Evolutionary conservation across 441 rosid genomes (phyloP), one percentile per base, ranked within the genome.

Genomic region (Populus hybrid): DNA sequence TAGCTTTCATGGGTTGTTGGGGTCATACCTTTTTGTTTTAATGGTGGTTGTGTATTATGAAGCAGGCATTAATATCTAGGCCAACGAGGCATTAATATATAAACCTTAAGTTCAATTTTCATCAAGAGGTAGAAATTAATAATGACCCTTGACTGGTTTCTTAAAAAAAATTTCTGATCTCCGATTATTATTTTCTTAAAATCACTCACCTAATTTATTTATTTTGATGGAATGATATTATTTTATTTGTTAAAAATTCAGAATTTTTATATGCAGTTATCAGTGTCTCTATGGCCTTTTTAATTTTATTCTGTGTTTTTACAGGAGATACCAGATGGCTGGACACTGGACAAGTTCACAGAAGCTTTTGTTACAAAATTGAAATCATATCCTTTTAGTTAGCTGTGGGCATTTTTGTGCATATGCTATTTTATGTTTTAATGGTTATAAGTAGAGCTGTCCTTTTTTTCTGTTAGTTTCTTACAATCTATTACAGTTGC

Each of bases 331-430:
- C 83, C 78, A 67, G 86, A 79, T 78, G 89, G 87, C 69, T 94
- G 98, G 99, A 88, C 86, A 73, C 74, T 95, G 86, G 91, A 90
- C 79, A 79, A 70, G 72, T 95, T 95, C 83, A 88, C 86, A 0
- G 81, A 86, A 79, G 64, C 83, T 26, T 92, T 90, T 84, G 79
- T 86, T 75, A 85, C 70, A 78, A 85, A 80, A 76, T 86, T 95
- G 72, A 86, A 74, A 38, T 92, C 97, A 95, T 96, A 96, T 94
- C 99, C 98, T 95, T 93, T 78, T 23, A 32, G 14, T 77, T 78
- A 70, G 23, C 76, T 77, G 14, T 76, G 69, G 64, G 67, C 34
- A 75, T 59, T 74, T 78, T 69, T 28, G 12, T 67, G 9, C 34
- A 14, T 32, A 5, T 30, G 3, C 32, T 32, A 23, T 23, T 38